A percentile compares a stretch with the other conserved stretches of the same genome.
phyloP scores from a whole-genome alignment of 805 yeast genomes.

The Saturnispora zaruensis region DNA sequence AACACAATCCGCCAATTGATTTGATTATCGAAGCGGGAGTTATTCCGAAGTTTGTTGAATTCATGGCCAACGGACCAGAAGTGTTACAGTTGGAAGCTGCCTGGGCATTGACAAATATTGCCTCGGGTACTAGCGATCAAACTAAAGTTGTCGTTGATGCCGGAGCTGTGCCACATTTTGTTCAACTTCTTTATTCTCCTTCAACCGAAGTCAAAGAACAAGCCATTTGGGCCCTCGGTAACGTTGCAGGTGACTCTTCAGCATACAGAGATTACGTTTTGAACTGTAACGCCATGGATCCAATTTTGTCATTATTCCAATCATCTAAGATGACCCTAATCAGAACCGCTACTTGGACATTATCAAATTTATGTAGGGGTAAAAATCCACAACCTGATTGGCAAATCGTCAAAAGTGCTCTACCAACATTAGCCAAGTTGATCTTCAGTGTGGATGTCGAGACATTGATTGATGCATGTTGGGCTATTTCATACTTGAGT shows the following conservation, averaged over 20 bases:
- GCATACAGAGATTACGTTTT: slow-evolving; percentile 84
- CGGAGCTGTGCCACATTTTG: slow-evolving; percentile 90
- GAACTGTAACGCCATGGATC: slow-evolving; percentile 78
- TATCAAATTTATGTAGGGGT: slow-evolving; percentile 94
- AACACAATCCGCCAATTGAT: slow-evolving; percentile 93
- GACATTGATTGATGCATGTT: slow-evolving; percentile 93
- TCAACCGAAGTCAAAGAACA: slow-evolving; percentile 94
- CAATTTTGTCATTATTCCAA: slow-evolving; percentile 70
- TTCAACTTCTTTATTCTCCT: slow-evolving; percentile 66
- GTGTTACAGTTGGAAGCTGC: slow-evolving; percentile 95
- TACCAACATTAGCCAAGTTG: slow-evolving; percentile 86
- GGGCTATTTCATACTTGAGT: slow-evolving; percentile 93
- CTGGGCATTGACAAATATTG: slow-evolving; percentile 98
- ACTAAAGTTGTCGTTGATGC: slow-evolving; percentile 86
- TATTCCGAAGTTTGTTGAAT: slow-evolving; percentile 81
- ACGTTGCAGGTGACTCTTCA: slow-evolving; percentile 96
- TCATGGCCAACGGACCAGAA: slow-evolving; percentile 74
- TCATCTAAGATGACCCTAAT: slow-evolving; percentile 81
- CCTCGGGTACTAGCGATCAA: slow-evolving; percentile 86
- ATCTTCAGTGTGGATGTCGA: slow-evolving; percentile 88
- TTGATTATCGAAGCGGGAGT: slow-evolving; percentile 89
- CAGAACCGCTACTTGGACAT: slow-evolving; percentile 97
- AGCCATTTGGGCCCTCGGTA: slow-evolving; percentile 98
- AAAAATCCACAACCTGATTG: slow-evolving; percentile 95
- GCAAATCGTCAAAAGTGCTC: slow-evolving; percentile 74